Evolutionary conservation across 1,284 basidiomycete genomes (phyloP), one percentile per base, ranked within the genome.

Genomic region (Tilletia setariae): DNA sequence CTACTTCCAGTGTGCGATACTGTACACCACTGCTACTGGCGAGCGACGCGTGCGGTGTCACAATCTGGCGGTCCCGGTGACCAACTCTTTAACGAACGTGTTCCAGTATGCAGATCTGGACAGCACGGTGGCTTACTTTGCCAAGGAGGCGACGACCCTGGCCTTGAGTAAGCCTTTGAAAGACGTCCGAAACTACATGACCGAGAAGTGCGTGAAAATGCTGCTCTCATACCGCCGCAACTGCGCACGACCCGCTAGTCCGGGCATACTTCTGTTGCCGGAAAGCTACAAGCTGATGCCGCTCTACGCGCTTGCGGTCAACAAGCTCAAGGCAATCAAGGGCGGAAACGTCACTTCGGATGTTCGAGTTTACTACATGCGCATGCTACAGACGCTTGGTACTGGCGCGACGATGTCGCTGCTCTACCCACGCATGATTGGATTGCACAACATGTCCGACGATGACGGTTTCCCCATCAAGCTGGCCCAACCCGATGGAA

Each of bases 51-150:
- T 98, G 43, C 86, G 96, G 66, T 88, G 89, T 56, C 87, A 90
- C 81, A 99, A 98, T 79, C 84, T 98, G 23, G 90, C 90, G 0
- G 83, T 97, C 64, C 90, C 90, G 35, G 89, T 94, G 1, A 91
- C 90, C 1, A 87, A 89, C 62, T 84, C 98, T 68, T 91, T 94
- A 13, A 93, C 90, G 19, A 96, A 92, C 79, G 90, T 98, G 4
- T 99, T 95, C 85, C 88, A 91, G 66, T 92, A 87, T 82, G 94
- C 94, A 28, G 96, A 99, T 83, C 87, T 94, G 85, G 95, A 98
- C 76, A 88, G 91, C 1, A 88, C 90, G 0, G 86, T 95, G 11
- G 87, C 89, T 40, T 86, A 90, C 80, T 84, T 93, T 72, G 85
- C 90, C 44, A 92, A 94, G 78, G 89, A 92, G 83, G 47, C 66